phyloP scores from a whole-genome alignment of 306 rosid genomes.

The Prunus mume region DNA sequence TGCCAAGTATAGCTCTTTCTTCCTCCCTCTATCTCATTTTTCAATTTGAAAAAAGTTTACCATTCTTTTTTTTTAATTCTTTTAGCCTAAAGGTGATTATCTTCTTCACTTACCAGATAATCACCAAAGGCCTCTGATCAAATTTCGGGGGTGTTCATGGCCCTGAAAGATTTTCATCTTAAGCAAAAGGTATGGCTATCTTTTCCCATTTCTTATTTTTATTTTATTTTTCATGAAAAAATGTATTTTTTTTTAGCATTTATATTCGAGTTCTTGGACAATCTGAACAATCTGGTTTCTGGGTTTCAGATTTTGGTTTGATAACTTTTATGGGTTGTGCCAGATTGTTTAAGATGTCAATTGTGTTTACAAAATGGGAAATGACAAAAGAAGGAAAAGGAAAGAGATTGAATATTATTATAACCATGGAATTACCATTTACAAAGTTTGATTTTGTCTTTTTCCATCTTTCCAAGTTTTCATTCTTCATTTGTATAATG shows the following conservation, averaged over 20 bases:
- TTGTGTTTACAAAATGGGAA: neutral
- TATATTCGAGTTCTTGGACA: neutral
- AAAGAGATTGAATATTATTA: neutral
- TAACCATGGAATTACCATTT: neutral
- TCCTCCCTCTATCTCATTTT: neutral
- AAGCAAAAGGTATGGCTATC: constrained; percentile 33
- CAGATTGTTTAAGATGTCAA: neutral
- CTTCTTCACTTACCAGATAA: neutral
- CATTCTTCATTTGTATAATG: neutral
- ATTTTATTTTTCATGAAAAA: neutral
- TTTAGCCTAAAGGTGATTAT: constrained; percentile 13
- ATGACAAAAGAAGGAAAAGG: neutral
- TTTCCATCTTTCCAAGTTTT: neutral
- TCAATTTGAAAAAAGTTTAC: neutral
- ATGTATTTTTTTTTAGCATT: neutral
- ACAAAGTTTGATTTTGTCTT: neutral
- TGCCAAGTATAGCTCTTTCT: neutral
- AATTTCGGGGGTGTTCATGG: constrained; percentile 23
- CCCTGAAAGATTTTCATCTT: constrained; percentile 40
- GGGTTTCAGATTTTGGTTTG: neutral
- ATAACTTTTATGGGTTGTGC: neutral
- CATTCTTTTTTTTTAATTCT: neutral
- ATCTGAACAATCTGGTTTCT: neutral
- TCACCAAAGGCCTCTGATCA: constrained; percentile 5
- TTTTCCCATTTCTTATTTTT: neutral